Evolutionary conservation across 768 basidiomycete genomes (phyloP).

Genomic region (Trametes punicea): DNA sequence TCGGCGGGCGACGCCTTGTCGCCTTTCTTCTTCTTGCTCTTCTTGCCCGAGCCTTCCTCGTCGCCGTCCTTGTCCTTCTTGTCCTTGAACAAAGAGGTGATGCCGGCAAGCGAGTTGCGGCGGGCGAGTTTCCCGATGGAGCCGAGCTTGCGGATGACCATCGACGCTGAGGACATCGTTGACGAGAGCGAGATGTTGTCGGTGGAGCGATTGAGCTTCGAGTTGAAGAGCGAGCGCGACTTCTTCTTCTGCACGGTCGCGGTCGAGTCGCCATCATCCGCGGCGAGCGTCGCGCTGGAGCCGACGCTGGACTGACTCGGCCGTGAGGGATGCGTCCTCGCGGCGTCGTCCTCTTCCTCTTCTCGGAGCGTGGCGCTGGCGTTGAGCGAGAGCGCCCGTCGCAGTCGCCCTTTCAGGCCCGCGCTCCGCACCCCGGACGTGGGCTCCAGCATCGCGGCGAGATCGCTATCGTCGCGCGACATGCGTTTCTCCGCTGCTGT

Average conservation of each 20-base stretch:
- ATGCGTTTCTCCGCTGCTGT: constrained; percentile 69
- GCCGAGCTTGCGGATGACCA: constrained; percentile 96
- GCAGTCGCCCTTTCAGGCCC: constrained; percentile 75
- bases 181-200: constrained; percentile 95
- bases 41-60: constrained; percentile 43
- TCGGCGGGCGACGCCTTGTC: constrained; percentile 64
- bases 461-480: constrained; percentile 74
- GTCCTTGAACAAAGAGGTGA: constrained; percentile 93
- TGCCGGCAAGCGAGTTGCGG: constrained; percentile 84
- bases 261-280: constrained; percentile 30
- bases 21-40: constrained; percentile 47
- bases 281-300: constrained; percentile 29
- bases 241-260: constrained; percentile 57
- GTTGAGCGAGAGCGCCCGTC: constrained; percentile 69
- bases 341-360: constrained; percentile 45
- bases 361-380: constrained; percentile 56
- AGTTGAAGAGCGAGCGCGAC: constrained; percentile 80
- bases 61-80: constrained; percentile 52
- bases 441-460: constrained; percentile 49
- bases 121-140: constrained; percentile 86
- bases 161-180: constrained; percentile 90
- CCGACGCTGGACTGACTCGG: constrained; percentile 28
- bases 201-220: constrained; percentile 81
- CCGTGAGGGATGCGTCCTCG: background rate
- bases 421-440: constrained; percentile 49